These are phyloP conservation scores for Periconia digitata DNA, from an alignment of 2,329 filamentous ascomycete genomes.

Conservation along the genomic window DNA sequence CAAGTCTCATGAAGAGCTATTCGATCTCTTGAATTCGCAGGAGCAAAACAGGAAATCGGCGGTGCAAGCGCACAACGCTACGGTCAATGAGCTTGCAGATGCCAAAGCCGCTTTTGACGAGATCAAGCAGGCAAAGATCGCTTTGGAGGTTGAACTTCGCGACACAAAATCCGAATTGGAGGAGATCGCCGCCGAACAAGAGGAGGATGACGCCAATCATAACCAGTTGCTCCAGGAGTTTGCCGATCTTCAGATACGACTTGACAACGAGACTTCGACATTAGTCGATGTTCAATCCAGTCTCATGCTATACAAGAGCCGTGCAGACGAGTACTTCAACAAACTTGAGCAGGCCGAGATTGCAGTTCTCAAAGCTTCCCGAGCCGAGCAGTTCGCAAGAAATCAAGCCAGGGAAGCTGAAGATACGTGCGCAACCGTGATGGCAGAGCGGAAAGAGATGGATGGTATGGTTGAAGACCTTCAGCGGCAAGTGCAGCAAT, in stretches of 20 bases:
- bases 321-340: constrained; percentile 94
- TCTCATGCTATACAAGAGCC: constrained; percentile 84
- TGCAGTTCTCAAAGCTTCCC: constrained; percentile 84
- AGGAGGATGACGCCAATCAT: constrained; percentile 85
- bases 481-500: constrained; percentile 83
- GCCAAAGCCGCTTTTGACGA: constrained; percentile 86
- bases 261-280: constrained; percentile 86
- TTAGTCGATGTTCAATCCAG: constrained; percentile 81
- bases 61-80: constrained; percentile 81
- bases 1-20: constrained; percentile 90
- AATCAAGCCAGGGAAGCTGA: constrained; percentile 87
- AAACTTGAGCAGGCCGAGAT: constrained; percentile 98
- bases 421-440: constrained; percentile 83
- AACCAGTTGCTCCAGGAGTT: constrained; percentile 89
- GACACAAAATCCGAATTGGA: constrained; percentile 81
- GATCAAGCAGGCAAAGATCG: constrained; percentile 77
- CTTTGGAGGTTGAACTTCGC: constrained; percentile 81
- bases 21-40: constrained; percentile 89
- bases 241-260: constrained; percentile 86
- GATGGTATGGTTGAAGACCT: constrained; percentile 85
- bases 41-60: constrained; percentile 83
- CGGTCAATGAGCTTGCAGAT: constrained; percentile 80
- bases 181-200: constrained; percentile 74
- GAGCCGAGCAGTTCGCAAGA: constrained; percentile 93
- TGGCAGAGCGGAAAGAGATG: constrained; percentile 90